Base-by-base conservation (phyloP, 371 early-diverging fungal genomes). In the Circinella umbellata region DNA sequence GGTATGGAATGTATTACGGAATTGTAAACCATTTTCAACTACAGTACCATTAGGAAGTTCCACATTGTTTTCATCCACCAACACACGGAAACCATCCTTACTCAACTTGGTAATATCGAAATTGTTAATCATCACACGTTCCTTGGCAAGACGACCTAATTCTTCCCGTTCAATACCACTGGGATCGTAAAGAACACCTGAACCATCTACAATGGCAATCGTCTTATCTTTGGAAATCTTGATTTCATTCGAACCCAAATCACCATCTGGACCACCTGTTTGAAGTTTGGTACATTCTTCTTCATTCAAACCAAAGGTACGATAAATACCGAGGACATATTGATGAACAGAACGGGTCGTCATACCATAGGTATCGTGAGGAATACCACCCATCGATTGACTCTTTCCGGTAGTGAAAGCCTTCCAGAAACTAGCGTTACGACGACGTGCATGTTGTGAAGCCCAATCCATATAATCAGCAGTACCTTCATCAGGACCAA, bases 381-480 rank as follows among this genome's bases (percentile, higher is more conserved):
- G 99, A 74, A 99, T 99, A 72, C 99, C 99, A 69, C 99, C 99
- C 69, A 99, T 74, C 0, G 91, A 82, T 85, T 97, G 98, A 62
- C 90, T 89, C 88, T 99, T 99, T 70, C 99, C 99, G 6, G 99
- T 99, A 27, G 99, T 99, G 84, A 99, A 99, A 15, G 98, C 98
- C 86, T 98, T 99, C 99, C 99, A 99, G 92, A 98, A 98, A 36
- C 89, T 85, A 17, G 96, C 96, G 18, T 93, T 94, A 65, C 98
- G 91, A 69, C 81, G 86, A 65, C 95, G 91, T 8, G 99, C 97
- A 80, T 99, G 98, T 74, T 93, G 93, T 54, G 93, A 92, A 47
- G 99, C 99, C 99, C 99, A 99, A 88, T 99, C 99, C 97, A 99
- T 98, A 78, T 88, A 96, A 49, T 96, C 98, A 61, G 99, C 99